Base-by-base conservation (phyloP, 2,329 filamentous ascomycete genomes). In the Neocucurbitaria cava region DNA sequence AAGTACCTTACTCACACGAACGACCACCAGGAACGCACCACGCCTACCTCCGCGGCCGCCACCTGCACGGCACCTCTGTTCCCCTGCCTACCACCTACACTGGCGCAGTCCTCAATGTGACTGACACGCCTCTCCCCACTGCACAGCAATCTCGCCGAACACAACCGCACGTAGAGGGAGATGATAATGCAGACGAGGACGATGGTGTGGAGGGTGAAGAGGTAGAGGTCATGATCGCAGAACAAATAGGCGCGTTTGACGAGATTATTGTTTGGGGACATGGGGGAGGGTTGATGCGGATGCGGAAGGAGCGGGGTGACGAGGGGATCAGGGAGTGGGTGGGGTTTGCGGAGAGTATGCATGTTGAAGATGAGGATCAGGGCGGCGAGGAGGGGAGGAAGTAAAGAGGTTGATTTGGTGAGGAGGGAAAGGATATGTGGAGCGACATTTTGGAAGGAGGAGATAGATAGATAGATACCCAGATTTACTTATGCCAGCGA, bases 251-350 rank as follows among this genome's bases (percentile, higher is more conserved):
- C 1, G 81, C 81, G 15, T 97, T 97, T 70, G 86, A 92, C 6
- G 82, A 89, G 49, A 73, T 96, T 46, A 77, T 91, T 3, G 82
- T 96, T n/a, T 98, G 93, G 93, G 88, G 85, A 0, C 92, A 96
- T 73, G 92, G 95, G 62, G 78, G 1, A 65, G 85, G 45, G 87
- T 87, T 5, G 86, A 89, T 55, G 81, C 81, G 0, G 80, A 81
- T 26, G 24, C 5, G 24, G 9, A 24, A 77, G 78, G 5, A 91
- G 96, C 75, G 80, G 84, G 1, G 95, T 92, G 71, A 80, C 91
- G 4, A 88, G 89, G 71, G 87, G 89, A 0, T 78, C 96, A 84
- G 88, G 62, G 92, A 96, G 75, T 96, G 92, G 92, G 80, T 96
- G 52, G 80, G 81, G 10, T 85, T 93, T 72, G 85, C 92, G 10